Percentiles rank a stretch among this genome's conserved stretches.
phyloP scores from a whole-genome alignment of 2,329 filamentous ascomycete genomes.

The Cryphonectria naterciae region DNA sequence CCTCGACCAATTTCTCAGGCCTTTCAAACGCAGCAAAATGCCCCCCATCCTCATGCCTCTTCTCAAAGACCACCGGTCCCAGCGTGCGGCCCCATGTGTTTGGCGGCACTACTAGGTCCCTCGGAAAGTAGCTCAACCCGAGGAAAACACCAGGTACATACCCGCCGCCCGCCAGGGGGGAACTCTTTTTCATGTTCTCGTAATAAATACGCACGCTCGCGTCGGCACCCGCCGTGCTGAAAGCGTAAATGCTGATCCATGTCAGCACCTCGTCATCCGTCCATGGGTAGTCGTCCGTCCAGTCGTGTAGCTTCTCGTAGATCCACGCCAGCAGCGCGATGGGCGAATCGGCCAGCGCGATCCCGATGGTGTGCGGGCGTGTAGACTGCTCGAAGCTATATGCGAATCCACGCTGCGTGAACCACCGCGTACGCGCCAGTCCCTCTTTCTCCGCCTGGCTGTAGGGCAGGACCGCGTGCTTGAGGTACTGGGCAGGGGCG shows the following conservation, averaged over 20 bases:
- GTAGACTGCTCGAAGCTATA: conserved; percentile 67
- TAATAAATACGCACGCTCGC: conserved; percentile 75
- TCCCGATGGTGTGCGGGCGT: conserved; percentile 74
- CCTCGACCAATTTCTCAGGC: conserved; percentile 55
- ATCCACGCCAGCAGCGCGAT: conserved; percentile 76
- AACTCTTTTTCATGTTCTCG: conserved; percentile 56
- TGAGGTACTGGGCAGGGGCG: conserved; percentile 61
- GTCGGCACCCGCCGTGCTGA: conserved; percentile 69
- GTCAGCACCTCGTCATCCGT: conserved; percentile 76
- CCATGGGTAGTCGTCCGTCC: conserved; percentile 75
- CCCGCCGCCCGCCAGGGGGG: background rate
- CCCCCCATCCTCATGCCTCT: conserved; percentile 53
- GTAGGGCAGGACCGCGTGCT: conserved; percentile 60
- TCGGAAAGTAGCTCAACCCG: conserved; percentile 52
- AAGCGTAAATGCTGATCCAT: conserved; percentile 76
- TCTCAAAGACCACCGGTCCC: conserved; percentile 63
- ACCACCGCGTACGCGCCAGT: conserved; percentile 59
- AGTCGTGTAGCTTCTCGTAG: conserved; percentile 79
- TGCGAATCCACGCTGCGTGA: conserved; percentile 57
- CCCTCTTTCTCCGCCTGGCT: conserved; percentile 55
- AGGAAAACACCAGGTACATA: conserved; percentile 31
- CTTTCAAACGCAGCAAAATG: conserved; percentile 66
- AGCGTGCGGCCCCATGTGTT: conserved; percentile 61
- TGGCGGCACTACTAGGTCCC: conserved; percentile 59
- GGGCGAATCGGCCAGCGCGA: conserved; percentile 70